Evolutionary conservation across 208 protist species (phyloP).

Genomic region (Leishmania mexicana): DNA sequence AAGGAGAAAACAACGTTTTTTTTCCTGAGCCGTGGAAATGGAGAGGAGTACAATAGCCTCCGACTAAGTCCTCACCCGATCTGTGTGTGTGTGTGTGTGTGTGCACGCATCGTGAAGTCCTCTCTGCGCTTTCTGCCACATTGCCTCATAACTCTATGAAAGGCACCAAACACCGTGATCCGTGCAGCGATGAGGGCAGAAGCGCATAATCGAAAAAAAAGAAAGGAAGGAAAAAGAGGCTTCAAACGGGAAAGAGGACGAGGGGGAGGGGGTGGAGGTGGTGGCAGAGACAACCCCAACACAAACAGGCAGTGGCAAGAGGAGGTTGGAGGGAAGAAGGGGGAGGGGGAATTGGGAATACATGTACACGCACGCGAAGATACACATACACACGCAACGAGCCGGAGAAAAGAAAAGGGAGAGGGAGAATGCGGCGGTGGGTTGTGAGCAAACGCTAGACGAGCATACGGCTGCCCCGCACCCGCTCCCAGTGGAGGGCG

Average conservation of each 20-base stretch:
- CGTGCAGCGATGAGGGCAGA: not conserved
- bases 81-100: not conserved
- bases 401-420: not conserved
- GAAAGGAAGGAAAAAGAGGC: not conserved
- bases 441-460: not conserved
- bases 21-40: not conserved
- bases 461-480: not conserved
- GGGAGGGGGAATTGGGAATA: not conserved
- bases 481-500: not conserved
- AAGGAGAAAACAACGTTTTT: not conserved
- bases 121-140: not conserved
- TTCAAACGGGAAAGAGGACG: not conserved
- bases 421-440: not conserved
- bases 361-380: not conserved
- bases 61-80: not conserved
- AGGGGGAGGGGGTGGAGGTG: not conserved
- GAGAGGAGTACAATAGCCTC: not conserved
- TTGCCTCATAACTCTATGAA: not conserved
- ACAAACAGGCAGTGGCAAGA: not conserved
- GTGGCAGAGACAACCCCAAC: not conserved
- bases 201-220: constrained; percentile 10
- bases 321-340: not conserved
- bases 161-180: not conserved
- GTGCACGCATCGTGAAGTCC: not conserved
- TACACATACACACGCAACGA: not conserved